Evolutionary conservation across 2,329 filamentous ascomycete species (phyloP).

Genomic region (Hortaea werneckii): DNA sequence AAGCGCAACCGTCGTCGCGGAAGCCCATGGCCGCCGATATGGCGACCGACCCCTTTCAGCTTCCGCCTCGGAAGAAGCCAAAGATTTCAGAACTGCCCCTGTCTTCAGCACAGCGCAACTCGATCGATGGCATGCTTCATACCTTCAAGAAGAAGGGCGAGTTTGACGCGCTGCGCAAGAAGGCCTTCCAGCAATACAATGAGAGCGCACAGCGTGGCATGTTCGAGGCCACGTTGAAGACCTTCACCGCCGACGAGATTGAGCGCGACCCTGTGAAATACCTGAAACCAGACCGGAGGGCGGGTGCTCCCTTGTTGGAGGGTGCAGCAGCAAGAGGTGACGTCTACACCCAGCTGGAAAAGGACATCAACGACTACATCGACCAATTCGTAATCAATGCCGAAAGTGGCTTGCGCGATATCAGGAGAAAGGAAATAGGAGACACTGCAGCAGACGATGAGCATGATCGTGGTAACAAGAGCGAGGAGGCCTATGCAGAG

Average conservation of each 20-base stretch:
- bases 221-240: slow-evolving; percentile 24
- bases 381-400: slow-evolving; percentile 54
- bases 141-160: slow-evolving; percentile 80
- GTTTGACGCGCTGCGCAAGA: slow-evolving; percentile 67
- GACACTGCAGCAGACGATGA: slow-evolving; percentile 58
- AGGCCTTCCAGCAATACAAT: slow-evolving; percentile 59
- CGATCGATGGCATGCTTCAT: slow-evolving; percentile 66
- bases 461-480: slow-evolving; percentile 55
- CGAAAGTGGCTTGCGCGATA: slow-evolving; percentile 58
- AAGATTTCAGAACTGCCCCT: slow-evolving; percentile 68
- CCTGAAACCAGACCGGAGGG: slow-evolving; percentile 61
- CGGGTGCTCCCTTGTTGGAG: slow-evolving; percentile 66
- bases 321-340: slow-evolving; percentile 67
- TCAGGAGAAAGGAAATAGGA: slow-evolving; percentile 58
- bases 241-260: slow-evolving; percentile 61
- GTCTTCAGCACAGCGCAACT: slow-evolving; percentile 59
- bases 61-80: slow-evolving; percentile 45
- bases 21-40: slow-evolving; percentile 4
- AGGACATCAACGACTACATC: slow-evolving; percentile 57
- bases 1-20: too few species aligned
- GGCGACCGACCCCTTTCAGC: slow-evolving; percentile 14
- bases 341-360: slow-evolving; percentile 62
- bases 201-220: slow-evolving; percentile 45
- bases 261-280: slow-evolving; percentile 60
- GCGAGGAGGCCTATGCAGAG: slow-evolving; percentile 61